Conservation (phyloP, 306 rosid species). For the Medicago arabica region DNA sequence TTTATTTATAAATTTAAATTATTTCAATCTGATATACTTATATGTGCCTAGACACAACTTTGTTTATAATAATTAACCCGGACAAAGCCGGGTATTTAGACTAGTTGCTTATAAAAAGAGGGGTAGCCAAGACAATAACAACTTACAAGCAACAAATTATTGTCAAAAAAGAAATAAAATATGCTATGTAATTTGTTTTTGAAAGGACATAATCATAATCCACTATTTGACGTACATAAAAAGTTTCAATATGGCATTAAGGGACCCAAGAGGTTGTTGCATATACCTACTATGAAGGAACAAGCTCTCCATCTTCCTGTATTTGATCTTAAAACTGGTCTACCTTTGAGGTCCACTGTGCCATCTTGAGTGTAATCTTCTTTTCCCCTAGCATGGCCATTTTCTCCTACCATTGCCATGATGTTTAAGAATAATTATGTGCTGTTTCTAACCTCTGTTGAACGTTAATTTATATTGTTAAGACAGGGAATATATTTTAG, state of each 20-base stretch:
- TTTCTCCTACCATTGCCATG: slow-evolving; percentile 41
- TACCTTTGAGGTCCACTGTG: slow-evolving; percentile 48
- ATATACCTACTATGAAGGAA: slow-evolving; percentile 49
- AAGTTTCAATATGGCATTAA: background rate
- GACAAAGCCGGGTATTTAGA: no score
- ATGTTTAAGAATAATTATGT: slow-evolving; percentile 3
- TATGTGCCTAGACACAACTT: no score
- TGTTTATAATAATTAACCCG: no score
- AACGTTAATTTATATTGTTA: slow-evolving; percentile 5
- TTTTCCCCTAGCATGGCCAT: background rate
- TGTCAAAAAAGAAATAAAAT: no score
- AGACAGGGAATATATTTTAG: background rate
- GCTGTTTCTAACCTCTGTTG: slow-evolving; percentile 6
- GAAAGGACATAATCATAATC: no score
- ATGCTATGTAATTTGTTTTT: no score
- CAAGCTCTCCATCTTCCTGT: slow-evolving; percentile 55
- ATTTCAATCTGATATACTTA: no score
- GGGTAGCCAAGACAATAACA: no score
- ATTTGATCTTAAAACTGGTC: slow-evolving; percentile 52
- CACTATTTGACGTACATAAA: no score
- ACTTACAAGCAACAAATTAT: no score
- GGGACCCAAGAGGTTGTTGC: background rate
- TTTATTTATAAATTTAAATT: no score
- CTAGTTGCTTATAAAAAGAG: no score
- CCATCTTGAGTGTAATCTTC: slow-evolving; percentile 53